Conservation (phyloP, 805 yeast genomes). For the Tetrapisispora pingtungensis region DNA sequence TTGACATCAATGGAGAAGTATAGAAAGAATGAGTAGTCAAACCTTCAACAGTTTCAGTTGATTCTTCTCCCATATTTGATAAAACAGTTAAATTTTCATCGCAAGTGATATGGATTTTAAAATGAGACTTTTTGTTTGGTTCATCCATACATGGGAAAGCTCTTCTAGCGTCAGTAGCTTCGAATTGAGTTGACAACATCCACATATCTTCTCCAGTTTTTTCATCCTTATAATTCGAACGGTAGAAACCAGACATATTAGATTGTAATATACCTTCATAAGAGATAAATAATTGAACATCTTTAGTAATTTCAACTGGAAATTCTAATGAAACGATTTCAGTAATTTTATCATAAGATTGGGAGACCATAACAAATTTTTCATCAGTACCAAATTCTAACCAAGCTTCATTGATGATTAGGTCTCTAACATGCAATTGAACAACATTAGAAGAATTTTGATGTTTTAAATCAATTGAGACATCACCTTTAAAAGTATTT, state of each 20-base stretch:
- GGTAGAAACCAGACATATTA: constrained; percentile 62
- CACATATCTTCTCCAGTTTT: constrained; percentile 20
- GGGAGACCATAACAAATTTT: constrained; percentile 9
- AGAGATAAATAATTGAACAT: constrained; percentile 33
- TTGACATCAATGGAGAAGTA: constrained; percentile 63
- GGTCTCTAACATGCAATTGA: constrained; percentile 50
- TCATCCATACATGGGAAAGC: constrained; percentile 74
- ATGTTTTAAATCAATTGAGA: not conserved
- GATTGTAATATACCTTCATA: constrained; percentile 60
- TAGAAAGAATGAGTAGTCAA: constrained; percentile 41
- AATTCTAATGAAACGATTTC: constrained; percentile 60
- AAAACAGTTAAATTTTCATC: constrained; percentile 44
- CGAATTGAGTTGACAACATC: constrained; percentile 37
- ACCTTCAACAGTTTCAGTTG: constrained; percentile 28
- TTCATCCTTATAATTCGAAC: constrained; percentile 48
- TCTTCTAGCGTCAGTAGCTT: constrained; percentile 67
- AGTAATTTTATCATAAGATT: constrained; percentile 34
- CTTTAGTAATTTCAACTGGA: constrained; percentile 29
- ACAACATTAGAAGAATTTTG: constrained; percentile 44
- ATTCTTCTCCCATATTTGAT: constrained; percentile 56
- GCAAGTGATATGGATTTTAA: constrained; percentile 47
- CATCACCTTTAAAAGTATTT: constrained; percentile 3
- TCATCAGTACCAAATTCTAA: not conserved
- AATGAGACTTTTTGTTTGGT: constrained; percentile 59
- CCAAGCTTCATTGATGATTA: constrained; percentile 28